phyloP scores from a whole-genome alignment of 345 rosid species.

The Brassica rapa region DNA sequence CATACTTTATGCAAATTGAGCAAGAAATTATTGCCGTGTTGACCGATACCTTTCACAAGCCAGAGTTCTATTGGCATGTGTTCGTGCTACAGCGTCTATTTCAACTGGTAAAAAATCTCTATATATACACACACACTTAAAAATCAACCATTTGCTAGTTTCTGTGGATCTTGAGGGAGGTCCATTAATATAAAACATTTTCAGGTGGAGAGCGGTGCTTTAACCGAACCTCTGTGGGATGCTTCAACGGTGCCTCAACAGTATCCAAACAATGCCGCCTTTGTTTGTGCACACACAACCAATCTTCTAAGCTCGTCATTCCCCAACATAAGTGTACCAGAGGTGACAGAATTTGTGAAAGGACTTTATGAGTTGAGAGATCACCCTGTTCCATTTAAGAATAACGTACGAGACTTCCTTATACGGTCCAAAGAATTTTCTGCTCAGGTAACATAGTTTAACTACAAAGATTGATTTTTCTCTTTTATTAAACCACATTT shows the following conservation, averaged over 20 bases:
- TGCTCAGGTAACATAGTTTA: conserved; percentile 55
- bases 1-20: conserved; percentile 52
- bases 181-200: neutral
- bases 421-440: conserved; percentile 80
- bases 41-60: conserved; percentile 97
- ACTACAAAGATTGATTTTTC: conserved; percentile 2
- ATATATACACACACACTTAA: neutral
- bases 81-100: conserved; percentile 80
- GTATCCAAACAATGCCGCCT: conserved; percentile 71
- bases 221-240: conserved; percentile 95
- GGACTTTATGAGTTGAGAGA: conserved; percentile 71
- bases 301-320: conserved; percentile 85
- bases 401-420: conserved; percentile 89
- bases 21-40: conserved; percentile 93
- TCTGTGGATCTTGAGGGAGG: neutral
- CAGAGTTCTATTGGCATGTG: conserved; percentile 94
- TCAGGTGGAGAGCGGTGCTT: conserved; percentile 75
- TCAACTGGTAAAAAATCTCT: conserved; percentile 55
- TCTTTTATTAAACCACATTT: neutral
- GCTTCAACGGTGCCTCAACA: conserved; percentile 61
- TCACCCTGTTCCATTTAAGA: conserved; percentile 61
- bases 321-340: conserved; percentile 86
- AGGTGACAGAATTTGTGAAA: conserved; percentile 87
- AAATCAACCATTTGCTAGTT: conserved; percentile 3
- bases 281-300: conserved; percentile 78